These are phyloP conservation scores for Starmerella floricola DNA, from an alignment of 805 yeast species.

Conservation along the genomic window DNA sequence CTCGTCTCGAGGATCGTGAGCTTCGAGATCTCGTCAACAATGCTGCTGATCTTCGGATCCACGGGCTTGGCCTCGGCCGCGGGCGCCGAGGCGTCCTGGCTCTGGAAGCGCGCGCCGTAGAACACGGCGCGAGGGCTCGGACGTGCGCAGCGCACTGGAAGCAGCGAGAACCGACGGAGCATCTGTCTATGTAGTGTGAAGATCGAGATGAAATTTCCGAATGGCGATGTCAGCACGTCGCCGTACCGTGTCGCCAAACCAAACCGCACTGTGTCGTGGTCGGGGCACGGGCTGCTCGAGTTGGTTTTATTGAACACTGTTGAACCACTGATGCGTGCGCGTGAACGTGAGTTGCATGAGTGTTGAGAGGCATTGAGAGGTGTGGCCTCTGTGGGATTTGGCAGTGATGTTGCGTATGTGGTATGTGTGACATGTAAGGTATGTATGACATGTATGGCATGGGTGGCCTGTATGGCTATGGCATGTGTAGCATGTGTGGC, in stretches of 20 bases:
- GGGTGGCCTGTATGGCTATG: no score
- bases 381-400: no score
- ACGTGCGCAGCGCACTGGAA: conserved; percentile 1
- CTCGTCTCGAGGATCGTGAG: conserved; percentile 90
- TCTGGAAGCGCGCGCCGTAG: conserved; percentile 29
- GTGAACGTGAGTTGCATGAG: no score
- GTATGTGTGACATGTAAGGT: no score
- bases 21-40: conserved; percentile 83
- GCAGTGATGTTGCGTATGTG: no score
- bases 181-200: neutral
- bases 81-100: conserved; percentile 27
- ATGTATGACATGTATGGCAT: no score
- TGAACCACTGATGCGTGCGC: no score
- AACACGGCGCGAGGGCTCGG: conserved; percentile 1
- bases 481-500: no score
- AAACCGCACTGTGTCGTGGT: no score
- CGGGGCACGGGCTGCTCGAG: no score
- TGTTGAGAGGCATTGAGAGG: no score
- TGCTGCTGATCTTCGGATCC: conserved; percentile 74
- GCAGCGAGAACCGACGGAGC: conserved; percentile 10
- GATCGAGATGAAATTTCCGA: neutral
- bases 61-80: conserved; percentile 35
- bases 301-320: no score
- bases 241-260: neutral
- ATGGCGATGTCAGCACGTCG: neutral